Conservation (phyloP, 176 grass and related monocot genomes). For the Carex scoparia region DNA sequence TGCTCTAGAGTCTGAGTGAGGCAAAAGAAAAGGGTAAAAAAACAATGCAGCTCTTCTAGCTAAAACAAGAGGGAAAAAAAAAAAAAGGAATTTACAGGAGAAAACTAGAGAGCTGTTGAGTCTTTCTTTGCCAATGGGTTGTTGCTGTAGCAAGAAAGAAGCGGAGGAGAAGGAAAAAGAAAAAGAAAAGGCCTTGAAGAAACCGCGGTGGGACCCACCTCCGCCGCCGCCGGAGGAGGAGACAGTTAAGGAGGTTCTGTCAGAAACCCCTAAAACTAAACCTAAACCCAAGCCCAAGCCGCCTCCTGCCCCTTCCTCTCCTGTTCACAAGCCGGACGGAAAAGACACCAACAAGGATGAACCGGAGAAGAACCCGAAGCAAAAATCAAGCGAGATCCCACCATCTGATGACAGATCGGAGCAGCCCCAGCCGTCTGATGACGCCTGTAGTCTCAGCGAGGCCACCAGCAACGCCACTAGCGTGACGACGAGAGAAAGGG, state of each 20-base stretch:
- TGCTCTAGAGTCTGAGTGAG: neutral
- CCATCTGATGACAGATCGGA: conserved; percentile 25
- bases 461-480: conserved; percentile 23
- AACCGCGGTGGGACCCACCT: conserved; percentile 9
- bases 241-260: conserved; percentile 91
- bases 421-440: conserved; percentile 12
- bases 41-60: neutral
- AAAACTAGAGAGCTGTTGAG: neutral
- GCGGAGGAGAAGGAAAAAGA: neutral
- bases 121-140: neutral
- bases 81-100: neutral
- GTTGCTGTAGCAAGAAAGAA: conserved; percentile 22
- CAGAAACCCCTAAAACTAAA: conserved; percentile 42
- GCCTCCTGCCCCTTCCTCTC: neutral
- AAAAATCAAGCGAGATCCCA: conserved; percentile 13
- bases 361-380: conserved; percentile 10
- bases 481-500: conserved; percentile 29
- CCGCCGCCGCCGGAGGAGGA: conserved; percentile 65
- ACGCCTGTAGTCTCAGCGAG: conserved; percentile 22
- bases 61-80: neutral
- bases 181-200: neutral
- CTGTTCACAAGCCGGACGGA: neutral
- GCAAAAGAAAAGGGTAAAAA: neutral
- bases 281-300: neutral
- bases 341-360: neutral